Percentiles rank a stretch among this genome's conserved stretches.
phyloP scores from a whole-genome alignment of 78 protist species.

The Dictyostelium capitatum region DNA sequence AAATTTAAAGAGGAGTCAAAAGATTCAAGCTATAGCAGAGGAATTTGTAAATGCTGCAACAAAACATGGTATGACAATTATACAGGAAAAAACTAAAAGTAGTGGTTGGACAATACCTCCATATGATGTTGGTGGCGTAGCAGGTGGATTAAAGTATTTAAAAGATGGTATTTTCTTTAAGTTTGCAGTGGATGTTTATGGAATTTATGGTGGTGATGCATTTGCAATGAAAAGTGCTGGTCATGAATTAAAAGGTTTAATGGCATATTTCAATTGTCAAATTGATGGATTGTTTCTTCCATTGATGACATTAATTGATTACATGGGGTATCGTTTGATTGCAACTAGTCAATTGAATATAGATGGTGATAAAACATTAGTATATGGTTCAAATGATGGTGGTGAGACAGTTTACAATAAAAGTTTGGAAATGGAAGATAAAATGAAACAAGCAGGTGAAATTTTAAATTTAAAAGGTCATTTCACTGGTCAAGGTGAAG shows the following conservation, averaged over 20 bases:
- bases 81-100: slow-evolving; percentile 12
- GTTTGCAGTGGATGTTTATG: slow-evolving; percentile 77
- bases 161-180: slow-evolving; percentile 82
- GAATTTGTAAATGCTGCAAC: slow-evolving; percentile 78
- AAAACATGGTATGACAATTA: slow-evolving; percentile 72
- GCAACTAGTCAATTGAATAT: slow-evolving; percentile 71
- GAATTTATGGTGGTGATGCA: slow-evolving; percentile 85
- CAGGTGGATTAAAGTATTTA: slow-evolving; percentile 86
- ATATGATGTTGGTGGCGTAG: slow-evolving; percentile 74
- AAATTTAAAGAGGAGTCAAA: slow-evolving; percentile 53
- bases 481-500: slow-evolving; percentile 38
- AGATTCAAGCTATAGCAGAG: slow-evolving; percentile 60
- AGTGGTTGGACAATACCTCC: slow-evolving; percentile 39
- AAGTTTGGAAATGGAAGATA: neutral
- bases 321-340: slow-evolving; percentile 76
- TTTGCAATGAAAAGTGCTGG: slow-evolving; percentile 82
- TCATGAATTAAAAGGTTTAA: slow-evolving; percentile 80
- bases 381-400: slow-evolving; percentile 81
- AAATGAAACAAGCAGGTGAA: slow-evolving; percentile 71
- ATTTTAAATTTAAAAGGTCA: slow-evolving; percentile 82
- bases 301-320: slow-evolving; percentile 79
- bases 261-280: slow-evolving; percentile 59
- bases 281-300: slow-evolving; percentile 70
- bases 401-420: slow-evolving; percentile 60
- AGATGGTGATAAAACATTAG: slow-evolving; percentile 39